These are phyloP conservation scores for Aspergillus hiratsukae DNA, from an alignment of 2,329 filamentous ascomycete species.

Conservation along the genomic window DNA sequence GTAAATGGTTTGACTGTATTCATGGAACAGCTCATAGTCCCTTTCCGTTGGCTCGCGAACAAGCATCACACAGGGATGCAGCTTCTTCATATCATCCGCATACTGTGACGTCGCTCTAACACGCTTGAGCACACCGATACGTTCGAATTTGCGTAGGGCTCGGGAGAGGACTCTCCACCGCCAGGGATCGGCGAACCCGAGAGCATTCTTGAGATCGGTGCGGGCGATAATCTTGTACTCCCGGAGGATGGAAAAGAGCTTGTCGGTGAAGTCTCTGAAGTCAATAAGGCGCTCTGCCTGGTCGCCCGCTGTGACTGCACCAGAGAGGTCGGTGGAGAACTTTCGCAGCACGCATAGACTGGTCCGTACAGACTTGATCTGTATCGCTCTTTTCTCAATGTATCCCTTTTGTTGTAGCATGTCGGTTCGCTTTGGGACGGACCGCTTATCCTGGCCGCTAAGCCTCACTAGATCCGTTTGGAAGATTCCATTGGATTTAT, in stretches of 20 bases:
- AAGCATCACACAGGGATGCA: constrained; percentile 42
- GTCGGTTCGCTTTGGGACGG: constrained; percentile 59
- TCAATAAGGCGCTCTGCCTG: constrained; percentile 36
- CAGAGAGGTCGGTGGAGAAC: constrained; percentile 34
- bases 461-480: constrained; percentile 53
- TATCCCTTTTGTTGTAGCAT: constrained; percentile 55
- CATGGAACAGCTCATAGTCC: constrained; percentile 39
- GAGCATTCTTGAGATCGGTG: constrained; percentile 47
- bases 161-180: constrained; percentile 39
- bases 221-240: constrained; percentile 49
- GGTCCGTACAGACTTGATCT: constrained; percentile 48
- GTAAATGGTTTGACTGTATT: constrained; percentile 27
- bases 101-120: constrained; percentile 42
- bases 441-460: constrained; percentile 62
- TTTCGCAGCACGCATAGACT: constrained; percentile 53
- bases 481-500: constrained; percentile 51
- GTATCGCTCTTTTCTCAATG: constrained; percentile 53
- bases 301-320: background rate
- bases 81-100: constrained; percentile 28
- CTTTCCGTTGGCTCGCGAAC: constrained; percentile 37
- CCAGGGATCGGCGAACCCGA: constrained; percentile 40
- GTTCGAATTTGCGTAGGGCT: constrained; percentile 43
- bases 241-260: constrained; percentile 47
- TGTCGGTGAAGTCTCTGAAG: constrained; percentile 46
- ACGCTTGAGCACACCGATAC: constrained; percentile 42